A percentile compares a stretch with the other conserved stretches of the same genome.
phyloP scores from a whole-genome alignment of 306 rosid species.

The Senna tora region DNA sequence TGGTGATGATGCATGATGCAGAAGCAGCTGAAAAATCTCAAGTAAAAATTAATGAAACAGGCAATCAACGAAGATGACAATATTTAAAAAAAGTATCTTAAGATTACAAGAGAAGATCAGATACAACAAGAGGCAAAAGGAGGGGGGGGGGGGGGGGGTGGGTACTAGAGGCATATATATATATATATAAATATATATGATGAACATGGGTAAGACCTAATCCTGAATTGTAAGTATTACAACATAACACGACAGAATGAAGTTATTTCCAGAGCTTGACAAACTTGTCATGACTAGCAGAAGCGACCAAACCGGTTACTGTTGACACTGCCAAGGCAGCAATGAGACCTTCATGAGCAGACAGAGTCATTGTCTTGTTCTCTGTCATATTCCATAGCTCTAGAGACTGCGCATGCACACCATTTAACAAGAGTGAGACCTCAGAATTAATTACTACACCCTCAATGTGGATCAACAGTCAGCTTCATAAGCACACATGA shows the following conservation, averaged over 20 bases:
- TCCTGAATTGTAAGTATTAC: slow-evolving; percentile 29
- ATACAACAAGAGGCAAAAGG: slow-evolving; percentile 4
- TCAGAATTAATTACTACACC: slow-evolving; percentile 9
- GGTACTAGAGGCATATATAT: neutral
- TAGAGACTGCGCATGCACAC: slow-evolving; percentile 64
- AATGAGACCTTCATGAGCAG: slow-evolving; percentile 92
- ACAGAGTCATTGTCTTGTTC: slow-evolving; percentile 86
- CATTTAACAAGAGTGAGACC: neutral
- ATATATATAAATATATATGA: slow-evolving; percentile 36
- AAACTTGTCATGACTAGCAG: slow-evolving; percentile 88
- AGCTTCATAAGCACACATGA: neutral
- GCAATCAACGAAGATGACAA: slow-evolving; percentile 1
- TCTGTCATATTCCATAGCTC: slow-evolving; percentile 96
- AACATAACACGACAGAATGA: slow-evolving; percentile 6
- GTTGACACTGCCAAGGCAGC: slow-evolving; percentile 82
- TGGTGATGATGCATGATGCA: too few relatives aligned
- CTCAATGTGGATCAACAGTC: neutral
- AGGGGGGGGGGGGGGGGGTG: slow-evolving; percentile 31
- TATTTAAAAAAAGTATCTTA: slow-evolving; percentile 36
- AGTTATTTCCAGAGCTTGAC: slow-evolving; percentile 89
- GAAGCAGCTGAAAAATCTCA: neutral
- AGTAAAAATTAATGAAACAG: slow-evolving; percentile 1
- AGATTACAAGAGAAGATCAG: slow-evolving; percentile 31
- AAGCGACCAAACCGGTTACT: slow-evolving; percentile 80
- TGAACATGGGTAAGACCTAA: slow-evolving; percentile 38